Evolutionary conservation across 805 yeast species (phyloP).

Genomic region (Kodamaea kaohsiungensis): DNA sequence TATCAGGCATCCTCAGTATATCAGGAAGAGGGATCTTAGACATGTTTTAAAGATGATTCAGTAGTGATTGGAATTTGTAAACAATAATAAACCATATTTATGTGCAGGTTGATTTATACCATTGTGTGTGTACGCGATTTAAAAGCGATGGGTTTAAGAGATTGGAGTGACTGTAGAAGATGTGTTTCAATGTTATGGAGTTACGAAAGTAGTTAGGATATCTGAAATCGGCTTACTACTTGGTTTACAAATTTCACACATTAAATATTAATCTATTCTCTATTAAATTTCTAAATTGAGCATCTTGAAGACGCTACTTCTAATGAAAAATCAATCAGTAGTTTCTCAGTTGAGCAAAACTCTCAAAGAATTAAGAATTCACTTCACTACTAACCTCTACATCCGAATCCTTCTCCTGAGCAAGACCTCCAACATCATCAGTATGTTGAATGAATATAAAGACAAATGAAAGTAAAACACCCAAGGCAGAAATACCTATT

Average conservation of each 20-base stretch:
- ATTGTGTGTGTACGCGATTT: too few relatives aligned
- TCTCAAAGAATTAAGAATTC: background rate
- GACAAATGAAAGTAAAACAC: slow-evolving; percentile 31
- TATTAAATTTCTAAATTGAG: too few relatives aligned
- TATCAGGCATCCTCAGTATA: background rate
- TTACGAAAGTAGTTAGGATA: too few relatives aligned
- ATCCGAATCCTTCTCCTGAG: background rate
- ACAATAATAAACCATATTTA: background rate
- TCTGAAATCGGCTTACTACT: too few relatives aligned
- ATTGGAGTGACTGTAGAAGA: too few relatives aligned
- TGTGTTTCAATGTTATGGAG: too few relatives aligned
- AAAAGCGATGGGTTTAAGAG: too few relatives aligned
- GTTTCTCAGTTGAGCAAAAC: too few relatives aligned
- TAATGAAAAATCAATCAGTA: too few relatives aligned
- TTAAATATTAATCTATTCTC: too few relatives aligned
- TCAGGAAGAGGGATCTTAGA: slow-evolving; percentile 6
- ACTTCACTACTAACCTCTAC: background rate
- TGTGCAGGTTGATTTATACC: background rate
- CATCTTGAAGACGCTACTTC: too few relatives aligned
- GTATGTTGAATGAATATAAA: slow-evolving; percentile 15
- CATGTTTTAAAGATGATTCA: slow-evolving; percentile 1
- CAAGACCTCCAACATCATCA: slow-evolving; percentile 9
- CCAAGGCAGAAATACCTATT: slow-evolving; percentile 58
- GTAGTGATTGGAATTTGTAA: background rate
- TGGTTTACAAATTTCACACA: too few relatives aligned